Evolutionary conservation across 2,329 filamentous ascomycete genomes (phyloP).

Genomic region (Ploettnerulaceae sp.): DNA sequence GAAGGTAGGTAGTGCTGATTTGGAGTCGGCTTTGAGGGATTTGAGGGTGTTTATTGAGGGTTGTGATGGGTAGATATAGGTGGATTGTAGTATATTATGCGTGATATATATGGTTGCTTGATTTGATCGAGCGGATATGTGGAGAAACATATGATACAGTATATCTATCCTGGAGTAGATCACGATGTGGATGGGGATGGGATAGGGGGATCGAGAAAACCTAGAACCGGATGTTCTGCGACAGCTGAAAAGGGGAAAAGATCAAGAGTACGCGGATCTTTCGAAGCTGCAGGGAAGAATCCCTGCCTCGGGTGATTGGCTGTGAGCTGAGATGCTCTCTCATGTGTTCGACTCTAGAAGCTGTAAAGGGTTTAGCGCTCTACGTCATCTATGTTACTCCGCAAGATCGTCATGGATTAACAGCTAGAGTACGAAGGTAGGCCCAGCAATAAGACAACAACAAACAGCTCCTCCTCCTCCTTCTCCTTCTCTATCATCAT

Average conservation of each 20-base stretch:
- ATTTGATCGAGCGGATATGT: too few species aligned
- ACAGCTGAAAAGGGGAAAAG: too few species aligned
- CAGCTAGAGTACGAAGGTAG: constrained; percentile 5
- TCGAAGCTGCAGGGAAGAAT: neutral
- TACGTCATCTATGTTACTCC: constrained; percentile 10
- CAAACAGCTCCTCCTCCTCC: neutral
- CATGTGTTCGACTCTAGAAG: too few species aligned
- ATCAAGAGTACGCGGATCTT: too few species aligned
- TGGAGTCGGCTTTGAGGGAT: neutral
- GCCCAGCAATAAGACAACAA: neutral
- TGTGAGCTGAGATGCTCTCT: neutral
- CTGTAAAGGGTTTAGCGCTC: neutral
- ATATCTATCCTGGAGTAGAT: too few species aligned
- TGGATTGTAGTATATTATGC: too few species aligned
- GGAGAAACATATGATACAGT: too few species aligned
- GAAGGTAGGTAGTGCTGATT: neutral
- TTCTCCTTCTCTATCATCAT: neutral
- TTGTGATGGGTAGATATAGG: neutral
- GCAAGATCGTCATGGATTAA: constrained; percentile 12
- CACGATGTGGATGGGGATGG: too few species aligned
- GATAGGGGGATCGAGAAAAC: too few species aligned
- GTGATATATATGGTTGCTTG: too few species aligned
- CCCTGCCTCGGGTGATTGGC: too few species aligned
- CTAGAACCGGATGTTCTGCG: too few species aligned
- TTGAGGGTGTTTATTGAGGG: neutral